Evolutionary conservation across 768 basidiomycete species (phyloP).

Genomic region (Amanita pallidorosea): DNA sequence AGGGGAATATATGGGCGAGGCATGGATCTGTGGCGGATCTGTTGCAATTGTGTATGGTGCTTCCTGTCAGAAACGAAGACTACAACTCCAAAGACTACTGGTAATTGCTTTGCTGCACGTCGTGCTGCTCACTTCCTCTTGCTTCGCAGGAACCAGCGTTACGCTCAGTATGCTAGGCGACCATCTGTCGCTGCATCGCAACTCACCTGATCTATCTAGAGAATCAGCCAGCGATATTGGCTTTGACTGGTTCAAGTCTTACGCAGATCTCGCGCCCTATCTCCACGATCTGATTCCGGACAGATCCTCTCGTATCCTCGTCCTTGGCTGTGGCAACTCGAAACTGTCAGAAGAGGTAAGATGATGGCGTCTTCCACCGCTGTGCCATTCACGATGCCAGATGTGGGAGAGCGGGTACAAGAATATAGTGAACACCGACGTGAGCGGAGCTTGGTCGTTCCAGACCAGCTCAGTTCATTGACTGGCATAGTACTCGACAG

Average conservation of each 20-base stretch:
- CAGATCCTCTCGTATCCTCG: conserved; percentile 51
- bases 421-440: conserved; percentile 73
- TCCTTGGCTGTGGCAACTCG: conserved; percentile 83
- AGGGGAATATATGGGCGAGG: neutral
- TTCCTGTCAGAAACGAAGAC: conserved; percentile 58
- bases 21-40: neutral
- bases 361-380: neutral
- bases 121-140: neutral
- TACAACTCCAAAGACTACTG: conserved; percentile 64
- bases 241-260: conserved; percentile 87
- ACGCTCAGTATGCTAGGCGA: conserved; percentile 40
- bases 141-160: conserved; percentile 54
- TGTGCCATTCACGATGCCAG: conserved; percentile 21
- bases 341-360: conserved; percentile 67
- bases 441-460: conserved; percentile 19
- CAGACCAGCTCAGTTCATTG: neutral
- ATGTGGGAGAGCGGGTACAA: conserved; percentile 85
- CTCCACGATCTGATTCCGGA: conserved; percentile 54
- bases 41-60: conserved; percentile 14
- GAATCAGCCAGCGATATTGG: conserved; percentile 39
- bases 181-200: neutral
- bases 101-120: conserved; percentile 22
- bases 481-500: conserved; percentile 52
- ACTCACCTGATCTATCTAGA: conserved; percentile 21
- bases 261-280: conserved; percentile 54